Conservation (phyloP, 306 rosid genomes). For the Corylus americana region DNA sequence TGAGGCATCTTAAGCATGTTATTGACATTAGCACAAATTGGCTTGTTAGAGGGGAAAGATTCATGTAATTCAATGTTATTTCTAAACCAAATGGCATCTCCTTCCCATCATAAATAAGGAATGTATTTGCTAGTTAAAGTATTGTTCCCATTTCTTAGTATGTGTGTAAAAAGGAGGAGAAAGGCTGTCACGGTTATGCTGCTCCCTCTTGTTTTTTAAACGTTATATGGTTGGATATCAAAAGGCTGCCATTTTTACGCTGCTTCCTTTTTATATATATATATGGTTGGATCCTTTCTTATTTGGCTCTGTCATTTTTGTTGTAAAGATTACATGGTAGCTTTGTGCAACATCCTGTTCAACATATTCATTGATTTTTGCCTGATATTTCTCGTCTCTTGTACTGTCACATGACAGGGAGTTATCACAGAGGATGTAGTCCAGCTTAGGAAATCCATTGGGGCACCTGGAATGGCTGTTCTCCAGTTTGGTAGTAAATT, state of each 20-base stretch:
- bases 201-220: neutral
- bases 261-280: neutral
- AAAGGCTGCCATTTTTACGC: neutral
- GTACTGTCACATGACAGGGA: slow-evolving; percentile 54
- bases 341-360: neutral
- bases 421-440: slow-evolving; percentile 96
- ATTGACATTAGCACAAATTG: neutral
- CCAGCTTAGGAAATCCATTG: slow-evolving; percentile 76
- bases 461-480: slow-evolving; percentile 99
- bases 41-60: neutral
- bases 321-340: neutral
- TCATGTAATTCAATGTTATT: neutral
- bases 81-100: neutral
- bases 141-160: neutral
- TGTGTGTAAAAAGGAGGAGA: neutral
- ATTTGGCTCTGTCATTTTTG: neutral
- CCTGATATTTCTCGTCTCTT: neutral
- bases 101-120: neutral
- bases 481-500: slow-evolving; percentile 83
- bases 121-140: neutral
- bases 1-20: neutral
- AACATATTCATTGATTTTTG: neutral
- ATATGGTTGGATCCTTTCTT: neutral
- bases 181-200: neutral
- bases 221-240: neutral